Evolutionary conservation across 2,329 filamentous ascomycete species (phyloP).

Genomic region (Colletotrichum acutatum): DNA sequence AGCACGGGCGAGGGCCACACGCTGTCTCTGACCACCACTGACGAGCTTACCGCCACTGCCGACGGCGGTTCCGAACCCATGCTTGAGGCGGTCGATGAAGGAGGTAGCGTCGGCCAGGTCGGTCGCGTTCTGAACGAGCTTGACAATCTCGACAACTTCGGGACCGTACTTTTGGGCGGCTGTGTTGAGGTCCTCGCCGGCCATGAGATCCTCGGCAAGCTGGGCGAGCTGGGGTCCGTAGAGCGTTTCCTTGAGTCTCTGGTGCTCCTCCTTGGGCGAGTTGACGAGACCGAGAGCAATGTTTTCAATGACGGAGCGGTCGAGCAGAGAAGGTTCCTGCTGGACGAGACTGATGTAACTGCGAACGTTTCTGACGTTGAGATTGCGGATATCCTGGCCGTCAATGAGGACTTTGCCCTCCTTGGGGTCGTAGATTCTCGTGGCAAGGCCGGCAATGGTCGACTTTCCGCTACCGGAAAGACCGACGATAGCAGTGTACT

Average conservation of each 20-base stretch:
- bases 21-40: constrained; percentile 70
- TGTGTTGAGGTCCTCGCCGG: constrained; percentile 58
- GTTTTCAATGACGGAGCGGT: constrained; percentile 61
- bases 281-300: constrained; percentile 62
- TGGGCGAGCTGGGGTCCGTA: constrained; percentile 60
- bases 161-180: constrained; percentile 56
- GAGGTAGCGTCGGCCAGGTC: constrained; percentile 67
- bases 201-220: constrained; percentile 62
- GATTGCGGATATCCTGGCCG: constrained; percentile 56
- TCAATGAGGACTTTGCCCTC: constrained; percentile 59
- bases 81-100: constrained; percentile 65
- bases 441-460: constrained; percentile 64
- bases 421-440: constrained; percentile 67
- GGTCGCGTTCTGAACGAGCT: constrained; percentile 61
- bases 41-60: constrained; percentile 65
- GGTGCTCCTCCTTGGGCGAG: constrained; percentile 52
- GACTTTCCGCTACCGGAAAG: constrained; percentile 69
- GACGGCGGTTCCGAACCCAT: constrained; percentile 64
- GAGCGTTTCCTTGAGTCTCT: constrained; percentile 56
- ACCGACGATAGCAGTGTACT: constrained; percentile 67
- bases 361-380: constrained; percentile 58
- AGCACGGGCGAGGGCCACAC: constrained; percentile 70
- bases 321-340: constrained; percentile 57
- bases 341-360: constrained; percentile 57
- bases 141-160: constrained; percentile 61